A percentile compares a stretch with the other conserved stretches of the same genome.
phyloP scores from a whole-genome alignment of 768 basidiomycete genomes.

The Inosperma sp. region DNA sequence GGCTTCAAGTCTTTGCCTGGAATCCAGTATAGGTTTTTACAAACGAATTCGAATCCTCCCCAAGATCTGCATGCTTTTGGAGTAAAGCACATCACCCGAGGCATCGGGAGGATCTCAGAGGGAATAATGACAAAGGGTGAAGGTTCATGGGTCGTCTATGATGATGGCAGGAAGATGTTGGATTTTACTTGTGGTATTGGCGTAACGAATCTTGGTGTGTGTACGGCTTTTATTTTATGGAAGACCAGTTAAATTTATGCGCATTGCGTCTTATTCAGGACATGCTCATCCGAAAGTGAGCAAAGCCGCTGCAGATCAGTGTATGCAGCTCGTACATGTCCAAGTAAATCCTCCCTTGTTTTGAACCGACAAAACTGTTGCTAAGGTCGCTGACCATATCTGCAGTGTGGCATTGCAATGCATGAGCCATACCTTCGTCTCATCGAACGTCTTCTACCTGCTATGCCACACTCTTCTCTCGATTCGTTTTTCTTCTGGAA shows the following conservation, averaged over 20 bases:
- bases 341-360: constrained; percentile 46
- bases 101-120: constrained; percentile 41
- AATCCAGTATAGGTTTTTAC: constrained; percentile 5
- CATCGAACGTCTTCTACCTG: constrained; percentile 76
- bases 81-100: constrained; percentile 42
- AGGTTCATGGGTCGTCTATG: constrained; percentile 69
- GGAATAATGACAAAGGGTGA: constrained; percentile 63
- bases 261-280: constrained; percentile 38
- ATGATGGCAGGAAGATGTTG: constrained; percentile 68
- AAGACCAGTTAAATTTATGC: not conserved
- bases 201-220: constrained; percentile 74
- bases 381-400: not conserved
- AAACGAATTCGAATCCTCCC: constrained; percentile 16
- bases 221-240: not conserved
- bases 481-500: constrained; percentile 98
- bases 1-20: not conserved
- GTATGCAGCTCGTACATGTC: constrained; percentile 70
- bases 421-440: constrained; percentile 83
- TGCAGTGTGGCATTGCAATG: constrained; percentile 86
- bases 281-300: constrained; percentile 87
- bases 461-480: constrained; percentile 88
- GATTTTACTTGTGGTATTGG: constrained; percentile 90
- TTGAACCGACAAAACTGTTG: not conserved
- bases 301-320: constrained; percentile 85
- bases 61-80: constrained; percentile 38